phyloP scores from a whole-genome alignment of 2,329 filamentous ascomycete genomes.

The Trichoderma polysporum region DNA sequence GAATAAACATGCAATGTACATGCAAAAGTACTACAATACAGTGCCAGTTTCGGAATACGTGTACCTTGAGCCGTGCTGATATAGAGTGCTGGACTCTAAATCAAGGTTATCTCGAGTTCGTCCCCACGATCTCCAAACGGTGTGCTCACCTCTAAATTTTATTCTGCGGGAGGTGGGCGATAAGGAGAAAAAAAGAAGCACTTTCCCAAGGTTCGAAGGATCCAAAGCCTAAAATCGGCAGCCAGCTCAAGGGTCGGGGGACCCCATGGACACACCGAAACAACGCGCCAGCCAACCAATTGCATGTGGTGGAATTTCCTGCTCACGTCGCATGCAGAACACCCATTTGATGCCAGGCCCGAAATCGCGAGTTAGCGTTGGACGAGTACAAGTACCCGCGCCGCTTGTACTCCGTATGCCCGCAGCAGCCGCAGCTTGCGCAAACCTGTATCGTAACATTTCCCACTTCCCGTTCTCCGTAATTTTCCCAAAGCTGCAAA shows the following conservation, averaged over 20 bases:
- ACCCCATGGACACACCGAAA: not conserved
- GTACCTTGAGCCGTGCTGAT: not conserved
- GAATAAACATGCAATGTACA: not conserved
- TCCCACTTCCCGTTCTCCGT: not conserved
- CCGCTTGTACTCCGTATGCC: conserved; percentile 9
- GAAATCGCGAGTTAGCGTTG: not conserved
- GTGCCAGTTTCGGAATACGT: not conserved
- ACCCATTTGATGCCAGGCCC: not conserved
- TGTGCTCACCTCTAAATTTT: not conserved
- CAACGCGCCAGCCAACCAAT: not conserved
- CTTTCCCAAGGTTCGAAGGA: not conserved
- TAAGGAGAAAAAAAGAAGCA: not conserved
- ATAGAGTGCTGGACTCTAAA: conserved; percentile 6
- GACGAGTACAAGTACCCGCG: not conserved
- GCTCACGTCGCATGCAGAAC: not conserved
- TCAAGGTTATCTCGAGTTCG: conserved; percentile 11
- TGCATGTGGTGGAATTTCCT: not conserved
- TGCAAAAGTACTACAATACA: not conserved
- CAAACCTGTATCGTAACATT: not conserved
- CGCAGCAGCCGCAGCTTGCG: conserved; percentile 4
- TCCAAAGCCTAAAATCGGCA: not conserved
- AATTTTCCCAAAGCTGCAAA: conserved; percentile 5
- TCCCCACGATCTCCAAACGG: not conserved
- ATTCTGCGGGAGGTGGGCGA: not conserved
- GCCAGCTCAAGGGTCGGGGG: not conserved